Evolutionary conservation across 140 eudicot genomes (phyloP), one percentile per base, ranked within the genome.

Genomic region (Anethum foeniculum): DNA sequence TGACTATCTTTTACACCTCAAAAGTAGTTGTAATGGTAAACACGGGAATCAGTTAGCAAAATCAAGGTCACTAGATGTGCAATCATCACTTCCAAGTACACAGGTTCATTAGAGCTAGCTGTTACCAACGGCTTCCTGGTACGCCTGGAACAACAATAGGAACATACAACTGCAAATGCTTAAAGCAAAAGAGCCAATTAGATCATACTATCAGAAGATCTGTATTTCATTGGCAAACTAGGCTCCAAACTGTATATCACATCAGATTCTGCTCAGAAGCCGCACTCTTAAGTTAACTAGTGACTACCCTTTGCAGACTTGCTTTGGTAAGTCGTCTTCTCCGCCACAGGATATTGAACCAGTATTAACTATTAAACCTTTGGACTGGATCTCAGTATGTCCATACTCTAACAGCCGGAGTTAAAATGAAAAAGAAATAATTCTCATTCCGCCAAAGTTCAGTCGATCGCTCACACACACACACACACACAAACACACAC

Each of bases 1-100:
- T 32, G 81, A 91, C 93, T 84, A 82, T 81, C 82, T n/a, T 88
- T 75, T 64, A 64, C 34, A 88, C 89, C 83, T 86, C 44, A 81
- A 83, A 69, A 75, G 72, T 71, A 39, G 38, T 71, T 88, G 83
- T 67, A 76, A 80, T 28, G 81, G 76, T 76, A 82, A 81, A 79
- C 18, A 41, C 75, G 72, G 76, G 83, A 60, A 36, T 83, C 44
- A n/a, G n/a, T n/a, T n/a, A 79, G 84, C 76, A 64, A 64, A 68
- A 71, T n/a, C 25, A 44, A 10, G 68, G 25, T 32, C 25, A 36
- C 76, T 18, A 15, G 16, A 64, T 27, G 41, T n/a, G 62, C 44
- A 79, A 64, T 64, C 44, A 79, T 28, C 41, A 60, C 74, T 78
- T 78, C 27, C 28, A 60, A 39, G 39, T 62, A 25, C 54, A 60